Evolutionary conservation across 1,139 yeast species (phyloP).

Genomic region (Yamadazyma blattariae): DNA sequence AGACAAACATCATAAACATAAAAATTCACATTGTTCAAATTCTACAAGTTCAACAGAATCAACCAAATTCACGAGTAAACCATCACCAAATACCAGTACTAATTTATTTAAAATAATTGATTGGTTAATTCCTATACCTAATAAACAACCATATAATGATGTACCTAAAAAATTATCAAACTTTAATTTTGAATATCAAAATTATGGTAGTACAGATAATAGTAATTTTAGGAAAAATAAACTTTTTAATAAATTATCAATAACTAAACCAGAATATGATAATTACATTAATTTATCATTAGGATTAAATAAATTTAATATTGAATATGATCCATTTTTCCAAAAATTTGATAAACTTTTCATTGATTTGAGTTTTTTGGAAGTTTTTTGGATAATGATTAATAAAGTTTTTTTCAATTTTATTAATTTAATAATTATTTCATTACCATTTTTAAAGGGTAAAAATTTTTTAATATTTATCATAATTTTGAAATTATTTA

Average conservation of each 20-base stretch:
- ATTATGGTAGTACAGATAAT: too few relatives aligned
- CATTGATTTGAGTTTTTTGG: slow-evolving; percentile 7
- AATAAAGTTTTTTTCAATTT: slow-evolving; percentile 10
- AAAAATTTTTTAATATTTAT: slow-evolving; percentile 5
- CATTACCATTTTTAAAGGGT: slow-evolving; percentile 8
- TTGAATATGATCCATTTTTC: slow-evolving; percentile 16
- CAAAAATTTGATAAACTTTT: slow-evolving; percentile 11
- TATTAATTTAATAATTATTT: slow-evolving; percentile 10
- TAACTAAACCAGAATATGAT: slow-evolving; percentile 10
- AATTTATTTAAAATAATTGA: slow-evolving; percentile 3
- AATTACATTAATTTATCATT: slow-evolving; percentile 12
- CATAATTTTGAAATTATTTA: slow-evolving; percentile 14
- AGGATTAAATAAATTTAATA: slow-evolving; percentile 12
- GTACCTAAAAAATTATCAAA: slow-evolving; percentile 12
- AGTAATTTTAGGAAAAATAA: too few relatives aligned
- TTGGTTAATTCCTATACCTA: slow-evolving; percentile 14
- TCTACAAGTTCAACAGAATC: slow-evolving; percentile 1
- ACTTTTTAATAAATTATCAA: neutral
- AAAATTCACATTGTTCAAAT: neutral
- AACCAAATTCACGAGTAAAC: neutral
- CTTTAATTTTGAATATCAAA: slow-evolving; percentile 7
- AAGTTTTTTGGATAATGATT: slow-evolving; percentile 8
- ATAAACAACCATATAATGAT: slow-evolving; percentile 4
- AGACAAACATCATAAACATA: neutral
- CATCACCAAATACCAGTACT: neutral